Conservation (phyloP, 2,329 filamentous ascomycete species). For the Leptographium procerum region DNA sequence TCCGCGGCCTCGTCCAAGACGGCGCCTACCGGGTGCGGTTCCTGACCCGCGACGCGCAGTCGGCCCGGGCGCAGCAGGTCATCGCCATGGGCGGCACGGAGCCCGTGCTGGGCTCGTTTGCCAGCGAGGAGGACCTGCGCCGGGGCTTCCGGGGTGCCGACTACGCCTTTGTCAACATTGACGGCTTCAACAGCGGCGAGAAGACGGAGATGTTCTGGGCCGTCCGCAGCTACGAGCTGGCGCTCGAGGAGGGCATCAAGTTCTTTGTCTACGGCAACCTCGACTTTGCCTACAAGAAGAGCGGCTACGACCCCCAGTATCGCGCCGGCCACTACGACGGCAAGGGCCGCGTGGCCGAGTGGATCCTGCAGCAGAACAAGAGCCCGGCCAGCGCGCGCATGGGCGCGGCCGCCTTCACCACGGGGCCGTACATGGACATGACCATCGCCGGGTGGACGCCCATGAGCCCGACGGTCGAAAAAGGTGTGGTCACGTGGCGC, state of each 20-base stretch:
- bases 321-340: slow-evolving; percentile 36
- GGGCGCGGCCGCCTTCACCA: slow-evolving; percentile 14
- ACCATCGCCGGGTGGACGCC: neutral
- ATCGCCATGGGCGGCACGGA: slow-evolving; percentile 6
- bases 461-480: slow-evolving; percentile 2
- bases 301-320: slow-evolving; percentile 32
- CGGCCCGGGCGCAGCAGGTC: neutral
- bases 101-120: neutral
- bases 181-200: slow-evolving; percentile 34
- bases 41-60: slow-evolving; percentile 1
- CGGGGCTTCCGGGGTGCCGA: slow-evolving; percentile 2
- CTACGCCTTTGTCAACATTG: slow-evolving; percentile 40
- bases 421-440: slow-evolving; percentile 17
- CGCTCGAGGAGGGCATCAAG: slow-evolving; percentile 29
- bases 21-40: slow-evolving; percentile 11
- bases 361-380: slow-evolving; percentile 30
- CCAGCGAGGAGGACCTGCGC: neutral
- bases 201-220: slow-evolving; percentile 39
- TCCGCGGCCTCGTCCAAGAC: slow-evolving; percentile 28
- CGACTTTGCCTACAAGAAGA: slow-evolving; percentile 36
- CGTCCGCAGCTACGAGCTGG: slow-evolving; percentile 28
- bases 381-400: slow-evolving; percentile 5
- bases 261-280: slow-evolving; percentile 37
- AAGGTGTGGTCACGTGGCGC: slow-evolving; percentile 6
- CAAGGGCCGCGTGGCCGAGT: slow-evolving; percentile 27